Evolutionary conservation across 306 rosid genomes (phyloP).

Genomic region (Senna siamea): DNA sequence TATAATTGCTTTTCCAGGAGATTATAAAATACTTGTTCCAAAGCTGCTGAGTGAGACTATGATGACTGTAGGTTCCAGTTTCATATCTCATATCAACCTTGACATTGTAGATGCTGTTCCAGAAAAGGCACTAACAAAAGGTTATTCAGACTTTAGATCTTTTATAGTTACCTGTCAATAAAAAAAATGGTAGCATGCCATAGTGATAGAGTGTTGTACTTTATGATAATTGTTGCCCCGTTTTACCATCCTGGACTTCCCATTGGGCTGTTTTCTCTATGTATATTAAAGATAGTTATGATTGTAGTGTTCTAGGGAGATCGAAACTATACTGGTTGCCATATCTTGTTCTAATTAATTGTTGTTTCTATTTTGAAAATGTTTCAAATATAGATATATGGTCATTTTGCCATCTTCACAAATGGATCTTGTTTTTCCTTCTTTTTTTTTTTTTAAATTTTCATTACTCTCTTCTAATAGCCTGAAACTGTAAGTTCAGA

Average conservation of each 20-base stretch:
- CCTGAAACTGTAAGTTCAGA: neutral
- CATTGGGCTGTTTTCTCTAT: slow-evolving; percentile 17
- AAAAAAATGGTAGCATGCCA: slow-evolving; percentile 18
- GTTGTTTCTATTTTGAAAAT: too few relatives aligned
- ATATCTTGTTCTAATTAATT: slow-evolving; percentile 18
- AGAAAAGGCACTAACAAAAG: slow-evolving; percentile 91
- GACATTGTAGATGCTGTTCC: slow-evolving; percentile 89
- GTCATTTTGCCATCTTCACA: slow-evolving; percentile 26
- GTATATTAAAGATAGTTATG: slow-evolving; percentile 27
- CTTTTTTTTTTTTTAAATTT: neutral
- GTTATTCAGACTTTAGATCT: slow-evolving; percentile 45
- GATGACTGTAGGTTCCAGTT: slow-evolving; percentile 78
- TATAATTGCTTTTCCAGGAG: slow-evolving; percentile 86
- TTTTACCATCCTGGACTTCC: slow-evolving; percentile 5
- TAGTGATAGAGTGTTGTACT: slow-evolving; percentile 4
- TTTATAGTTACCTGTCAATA: slow-evolving; percentile 14
- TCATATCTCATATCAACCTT: slow-evolving; percentile 82
- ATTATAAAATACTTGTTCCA: slow-evolving; percentile 82
- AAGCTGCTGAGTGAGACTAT: slow-evolving; percentile 84
- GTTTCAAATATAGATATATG: neutral
- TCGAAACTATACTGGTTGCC: slow-evolving; percentile 29
- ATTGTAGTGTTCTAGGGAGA: slow-evolving; percentile 27
- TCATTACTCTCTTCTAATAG: neutral
- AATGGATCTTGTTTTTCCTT: slow-evolving; percentile 3
- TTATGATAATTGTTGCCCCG: slow-evolving; percentile 4